Evolutionary conservation across 306 rosid species (phyloP), one percentile per base, ranked within the genome.

Genomic region (Prunus mongolica): DNA sequence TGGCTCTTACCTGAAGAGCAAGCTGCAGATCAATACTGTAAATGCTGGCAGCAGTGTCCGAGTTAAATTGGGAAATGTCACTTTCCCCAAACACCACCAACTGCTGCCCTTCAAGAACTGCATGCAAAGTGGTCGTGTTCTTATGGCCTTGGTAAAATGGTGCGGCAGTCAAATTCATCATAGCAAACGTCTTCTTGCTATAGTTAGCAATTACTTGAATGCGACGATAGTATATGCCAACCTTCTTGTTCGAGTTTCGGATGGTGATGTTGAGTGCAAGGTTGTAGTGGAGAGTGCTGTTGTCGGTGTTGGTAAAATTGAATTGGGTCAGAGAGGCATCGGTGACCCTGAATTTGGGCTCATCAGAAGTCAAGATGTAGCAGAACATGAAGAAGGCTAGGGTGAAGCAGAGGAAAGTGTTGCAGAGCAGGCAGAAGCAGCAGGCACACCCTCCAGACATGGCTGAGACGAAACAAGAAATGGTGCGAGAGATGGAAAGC

Each of bases 141-240:
- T 87, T 87, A 64, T 80, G 89, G 4, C 90, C 86, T 75, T 78
- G 85, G 46, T 90, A 84, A 74, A 90, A 88, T 0, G 83, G 84
- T 0, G 56, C 67, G 5, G 38, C 13, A 13, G 20, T 62, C 5
- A 81, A 56, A 3, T 1, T 18, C 24, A 27, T 20, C 0, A 82
- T 60, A 15, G 47, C 69, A 45, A 86, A 73, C 65, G 82, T 50
- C 1, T 56, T 76, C 34, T 75, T 80, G 28, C 78, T 82, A 66
- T 61, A 90, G 41, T 74, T 5, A 1, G 87, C 82, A 0, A 76
- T 70, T 20, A 87, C 95, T 60, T 84, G 85, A 76, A 83, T 75
- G 67, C 12, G 13, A 62, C 84, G 87, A 50, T 82, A 87, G 78
- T 85, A 78, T 72, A 89, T 16, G 0, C 88, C 91, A 0, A 87